Evolutionary conservation across 371 early-diverging fungal genomes (phyloP), one percentile per base, ranked within the genome.

Genomic region (Funneliformis caledonium): DNA sequence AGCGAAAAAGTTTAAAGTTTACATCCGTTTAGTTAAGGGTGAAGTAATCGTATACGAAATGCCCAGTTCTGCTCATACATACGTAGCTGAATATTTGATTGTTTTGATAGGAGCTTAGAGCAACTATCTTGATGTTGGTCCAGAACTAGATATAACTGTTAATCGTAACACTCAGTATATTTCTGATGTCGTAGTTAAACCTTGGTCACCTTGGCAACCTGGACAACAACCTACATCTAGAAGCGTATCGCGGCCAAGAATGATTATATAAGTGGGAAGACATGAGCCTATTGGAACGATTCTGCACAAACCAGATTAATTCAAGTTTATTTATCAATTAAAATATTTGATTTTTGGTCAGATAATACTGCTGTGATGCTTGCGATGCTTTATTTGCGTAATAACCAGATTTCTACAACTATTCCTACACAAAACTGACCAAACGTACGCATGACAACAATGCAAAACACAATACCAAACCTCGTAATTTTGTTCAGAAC

Each of bases 311-410:
- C 50, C 14, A 50, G 12, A 12, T 50, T 50, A 14, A 50, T 50
- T 12, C 65, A 65, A 65, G 12, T 70, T 6, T 70, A 70, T 33
- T 42, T 70, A n/a, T n/a, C 45, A n/a, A 70, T 70, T 9, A 70
- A 70, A 47, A 70, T 70, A 70, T 70, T 70, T 45, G 7, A 7
- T 42, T 8, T 0, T 33, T 42, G 45, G 26, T 0, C 37, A 45
- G 42, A 43, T 45, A 12, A 11, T 4, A 69, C 70, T 2, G 26
- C 7, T 43, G 70, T 42, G 6, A 33, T 69, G 70, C 26, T 69
- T 10, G 70, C 45, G 42, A 22, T 69, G 37, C 2, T 69, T 19
- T 69, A 42, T 45, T 65, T 65, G 12, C 65, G 65, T 65, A 22
- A 65, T 5, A 65, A 65, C 26, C 65, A 65, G 65, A 26, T 26